Base-by-base conservation (phyloP, 1,284 basidiomycete species). In the Cutaneotrichosporon dermatis region DNA sequence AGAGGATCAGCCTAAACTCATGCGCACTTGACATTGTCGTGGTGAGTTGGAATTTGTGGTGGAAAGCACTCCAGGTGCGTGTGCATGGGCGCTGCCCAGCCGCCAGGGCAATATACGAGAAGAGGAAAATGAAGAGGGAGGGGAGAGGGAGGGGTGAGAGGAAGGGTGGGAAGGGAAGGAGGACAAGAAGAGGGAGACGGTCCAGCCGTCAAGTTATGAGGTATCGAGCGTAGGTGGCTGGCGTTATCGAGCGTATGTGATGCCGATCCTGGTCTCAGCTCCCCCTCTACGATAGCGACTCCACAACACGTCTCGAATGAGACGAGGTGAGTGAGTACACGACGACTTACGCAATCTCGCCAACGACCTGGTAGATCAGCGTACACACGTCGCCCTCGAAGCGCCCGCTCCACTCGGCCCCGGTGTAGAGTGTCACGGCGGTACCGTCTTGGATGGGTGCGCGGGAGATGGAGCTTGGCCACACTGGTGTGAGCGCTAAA, bases 271-370 rank as follows among this genome's bases (percentile, higher is more conserved):
- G 44, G 9, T 11, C 16, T 45, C 44, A 45, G 44, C 10, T 16
- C 9, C 44, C 16, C 25, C 25, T 25, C 25, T 25, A 25, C 25
- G 25, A 25, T 3, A 25, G 25, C 25, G 25, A 25, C 25, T 25
- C 25, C 25, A 25, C 25, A 25, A 25, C 25, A 25, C 25, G 25
- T 25, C 25, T 25, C 25, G 25, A 25, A 25, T 25, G 25, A 25
- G 25, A 25, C 25, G 25, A 25, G 25, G 25, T 25, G 25, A 25
- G 25, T 25, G 25, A 10, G 10, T 33, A 16, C 4, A 10, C 9
- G 12, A n/a, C 25, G 3, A 62, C 16, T 57, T 57, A 41, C 61
- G 56, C 39, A 37, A 55, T 40, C 33, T 49, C 34, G 33, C 54
- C 54, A 11, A 40, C 35, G 37, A 55, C 34, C 40, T 55, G 54